These are phyloP conservation scores for Saturnispora hagleri DNA, from an alignment of 805 yeast genomes.

Conservation along the genomic window DNA sequence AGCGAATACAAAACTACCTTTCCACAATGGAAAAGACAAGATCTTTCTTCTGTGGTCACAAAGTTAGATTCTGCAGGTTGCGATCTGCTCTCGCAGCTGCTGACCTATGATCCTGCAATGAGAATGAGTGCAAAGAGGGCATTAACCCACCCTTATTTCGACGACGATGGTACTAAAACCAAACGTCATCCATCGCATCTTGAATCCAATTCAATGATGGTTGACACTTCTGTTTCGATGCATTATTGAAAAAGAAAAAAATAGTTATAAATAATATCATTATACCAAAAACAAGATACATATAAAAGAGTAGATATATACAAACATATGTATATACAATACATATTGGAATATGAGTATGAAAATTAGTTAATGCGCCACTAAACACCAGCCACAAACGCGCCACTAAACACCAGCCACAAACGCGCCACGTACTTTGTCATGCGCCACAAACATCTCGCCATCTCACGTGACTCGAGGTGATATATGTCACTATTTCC, in stretches of 20 bases:
- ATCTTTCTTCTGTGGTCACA: constrained; percentile 64
- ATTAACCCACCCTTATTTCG: constrained; percentile 77
- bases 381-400: not conserved
- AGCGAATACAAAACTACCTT: constrained; percentile 92
- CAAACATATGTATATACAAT: not conserved
- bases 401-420: too few species aligned
- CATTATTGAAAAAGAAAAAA: not conserved
- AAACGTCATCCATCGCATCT: constrained; percentile 21
- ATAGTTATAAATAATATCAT: not conserved
- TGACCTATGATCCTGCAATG: constrained; percentile 87
- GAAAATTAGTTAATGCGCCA: not conserved
- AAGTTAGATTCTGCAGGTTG: constrained; percentile 75
- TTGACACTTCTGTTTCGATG: constrained; percentile 6
- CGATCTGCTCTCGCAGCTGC: constrained; percentile 67
- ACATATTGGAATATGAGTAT: not conserved
- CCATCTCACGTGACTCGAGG: not conserved
- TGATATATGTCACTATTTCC: not conserved
- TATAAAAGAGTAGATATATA: not conserved
- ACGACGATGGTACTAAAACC: constrained; percentile 19
- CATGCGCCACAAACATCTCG: not conserved
- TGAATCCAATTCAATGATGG: constrained; percentile 5
- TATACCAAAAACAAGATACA: not conserved
- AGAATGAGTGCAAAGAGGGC: constrained; percentile 94
- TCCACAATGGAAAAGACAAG: constrained; percentile 80
- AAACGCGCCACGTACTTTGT: not conserved